Conservation (phyloP, 345 rosid genomes). For the Citrus mangshanensis region DNA sequence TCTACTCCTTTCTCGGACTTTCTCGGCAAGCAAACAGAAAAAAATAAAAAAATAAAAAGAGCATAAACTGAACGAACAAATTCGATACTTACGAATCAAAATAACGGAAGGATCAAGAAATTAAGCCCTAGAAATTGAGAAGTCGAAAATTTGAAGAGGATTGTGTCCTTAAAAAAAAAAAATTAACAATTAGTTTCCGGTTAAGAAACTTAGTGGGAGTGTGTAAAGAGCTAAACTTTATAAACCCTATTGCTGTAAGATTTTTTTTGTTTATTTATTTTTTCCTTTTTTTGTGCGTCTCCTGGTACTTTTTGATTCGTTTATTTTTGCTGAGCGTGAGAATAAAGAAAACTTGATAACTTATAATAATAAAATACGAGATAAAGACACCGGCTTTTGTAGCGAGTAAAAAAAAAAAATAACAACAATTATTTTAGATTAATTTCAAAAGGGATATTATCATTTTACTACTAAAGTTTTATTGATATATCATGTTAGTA, state of each 20-base stretch:
- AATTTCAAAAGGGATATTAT: no score
- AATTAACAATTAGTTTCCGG: background rate
- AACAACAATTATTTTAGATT: no score
- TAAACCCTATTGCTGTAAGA: background rate
- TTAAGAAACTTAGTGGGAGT: background rate
- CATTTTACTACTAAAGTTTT: no score
- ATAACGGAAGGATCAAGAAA: background rate
- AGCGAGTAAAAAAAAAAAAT: background rate
- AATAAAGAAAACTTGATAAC: background rate
- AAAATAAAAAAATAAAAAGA: background rate
- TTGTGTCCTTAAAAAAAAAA: background rate
- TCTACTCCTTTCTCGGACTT: background rate
- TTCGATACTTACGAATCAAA: conserved; percentile 6
- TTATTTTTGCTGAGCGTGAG: background rate
- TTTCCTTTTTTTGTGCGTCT: background rate
- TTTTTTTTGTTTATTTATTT: background rate
- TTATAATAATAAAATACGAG: background rate
- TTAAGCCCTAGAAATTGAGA: background rate
- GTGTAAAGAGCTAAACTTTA: background rate
- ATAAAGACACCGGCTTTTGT: background rate
- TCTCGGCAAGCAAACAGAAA: background rate
- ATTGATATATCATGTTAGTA: no score
- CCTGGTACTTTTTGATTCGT: background rate
- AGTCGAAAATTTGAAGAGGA: background rate
- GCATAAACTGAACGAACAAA: background rate